Evolutionary conservation across 2,329 filamentous ascomycete species (phyloP).

Genomic region (Beauveria sp.): DNA sequence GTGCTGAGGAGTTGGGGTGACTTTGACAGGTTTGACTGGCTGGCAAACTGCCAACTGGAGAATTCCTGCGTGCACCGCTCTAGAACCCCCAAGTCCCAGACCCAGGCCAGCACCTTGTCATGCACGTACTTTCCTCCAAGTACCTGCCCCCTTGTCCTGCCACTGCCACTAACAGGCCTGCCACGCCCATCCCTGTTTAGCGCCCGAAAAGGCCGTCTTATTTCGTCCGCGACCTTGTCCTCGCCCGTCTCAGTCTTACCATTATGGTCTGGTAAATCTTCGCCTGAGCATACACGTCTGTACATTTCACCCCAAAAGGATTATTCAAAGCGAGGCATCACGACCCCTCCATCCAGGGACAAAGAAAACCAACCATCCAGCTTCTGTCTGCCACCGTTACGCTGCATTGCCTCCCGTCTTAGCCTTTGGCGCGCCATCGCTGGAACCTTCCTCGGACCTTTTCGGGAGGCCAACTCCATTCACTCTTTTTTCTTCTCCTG

Average conservation of each 20-base stretch:
- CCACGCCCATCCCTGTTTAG: constrained; percentile 4
- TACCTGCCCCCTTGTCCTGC: background rate
- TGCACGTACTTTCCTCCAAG: background rate
- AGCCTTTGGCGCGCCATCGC: background rate
- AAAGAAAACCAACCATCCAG: background rate
- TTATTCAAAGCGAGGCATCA: background rate
- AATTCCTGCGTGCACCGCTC: no score
- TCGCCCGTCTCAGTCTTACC: background rate
- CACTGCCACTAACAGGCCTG: background rate
- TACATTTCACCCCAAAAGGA: background rate
- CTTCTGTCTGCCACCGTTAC: background rate
- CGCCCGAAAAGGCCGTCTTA: background rate
- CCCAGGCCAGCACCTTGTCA: no score
- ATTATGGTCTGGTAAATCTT: constrained; percentile 5
- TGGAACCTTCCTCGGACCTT: background rate
- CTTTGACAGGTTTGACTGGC: no score
- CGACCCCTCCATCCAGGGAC: background rate
- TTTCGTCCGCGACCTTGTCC: background rate
- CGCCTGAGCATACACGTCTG: constrained; percentile 1
- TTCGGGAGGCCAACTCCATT: background rate
- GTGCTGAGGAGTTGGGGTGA: no score
- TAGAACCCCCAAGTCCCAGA: no score
- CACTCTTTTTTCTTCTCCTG: constrained; percentile 9
- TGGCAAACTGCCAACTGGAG: no score
- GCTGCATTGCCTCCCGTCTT: background rate